phyloP scores from a whole-genome alignment of 768 basidiomycete species.

The Russula earlei region DNA sequence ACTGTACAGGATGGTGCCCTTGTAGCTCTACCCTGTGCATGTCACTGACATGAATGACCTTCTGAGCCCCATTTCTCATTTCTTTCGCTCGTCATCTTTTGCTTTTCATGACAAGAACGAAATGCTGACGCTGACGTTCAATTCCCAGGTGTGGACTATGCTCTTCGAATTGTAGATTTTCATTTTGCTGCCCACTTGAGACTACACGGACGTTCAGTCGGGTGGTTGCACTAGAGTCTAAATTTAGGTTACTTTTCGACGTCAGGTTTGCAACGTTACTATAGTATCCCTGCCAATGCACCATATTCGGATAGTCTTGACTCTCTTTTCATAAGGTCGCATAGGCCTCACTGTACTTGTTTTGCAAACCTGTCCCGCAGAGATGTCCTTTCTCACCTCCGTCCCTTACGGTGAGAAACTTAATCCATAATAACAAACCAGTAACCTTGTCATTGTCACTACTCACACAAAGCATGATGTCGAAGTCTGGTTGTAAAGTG shows the following conservation, averaged over 20 bases:
- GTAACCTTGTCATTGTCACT: no score
- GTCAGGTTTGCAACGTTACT: no score
- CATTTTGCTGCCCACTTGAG: neutral
- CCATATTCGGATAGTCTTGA: no score
- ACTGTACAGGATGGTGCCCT: slow-evolving; percentile 28
- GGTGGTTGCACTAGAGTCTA: neutral
- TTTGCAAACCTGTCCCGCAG: neutral
- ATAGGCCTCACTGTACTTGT: neutral
- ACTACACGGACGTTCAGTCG: neutral
- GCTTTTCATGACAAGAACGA: neutral
- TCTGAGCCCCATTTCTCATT: slow-evolving; percentile 31
- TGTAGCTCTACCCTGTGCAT: slow-evolving; percentile 30
- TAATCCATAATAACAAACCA: no score
- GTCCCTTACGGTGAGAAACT: no score
- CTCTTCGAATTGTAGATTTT: neutral
- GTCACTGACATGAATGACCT: slow-evolving; percentile 73
- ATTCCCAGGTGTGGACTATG: neutral
- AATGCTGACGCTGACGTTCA: slow-evolving; percentile 3
- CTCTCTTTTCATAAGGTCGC: neutral
- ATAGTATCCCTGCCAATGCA: neutral
- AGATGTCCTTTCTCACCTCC: no score
- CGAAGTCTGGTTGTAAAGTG: no score
- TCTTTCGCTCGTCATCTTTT: neutral
- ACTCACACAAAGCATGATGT: no score
- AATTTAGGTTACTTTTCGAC: neutral